Conservation (phyloP, 495 filamentous ascomycete genomes). For the Ramalina peruviana region DNA sequence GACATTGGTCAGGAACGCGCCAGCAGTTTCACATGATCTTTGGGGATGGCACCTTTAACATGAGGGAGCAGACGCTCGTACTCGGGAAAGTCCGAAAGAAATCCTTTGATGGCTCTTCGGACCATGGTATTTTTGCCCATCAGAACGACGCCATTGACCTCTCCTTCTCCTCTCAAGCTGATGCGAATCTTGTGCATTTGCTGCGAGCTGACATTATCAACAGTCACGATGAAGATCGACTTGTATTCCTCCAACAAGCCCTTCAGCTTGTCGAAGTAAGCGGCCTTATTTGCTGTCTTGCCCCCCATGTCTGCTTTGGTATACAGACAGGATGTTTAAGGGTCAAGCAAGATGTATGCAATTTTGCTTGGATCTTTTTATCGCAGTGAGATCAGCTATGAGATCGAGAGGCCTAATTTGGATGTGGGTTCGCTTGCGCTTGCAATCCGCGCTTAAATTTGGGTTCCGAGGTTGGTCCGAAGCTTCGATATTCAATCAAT, state of each 20-base stretch:
- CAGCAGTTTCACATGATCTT: neutral
- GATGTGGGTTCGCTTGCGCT: slow-evolving; percentile 9
- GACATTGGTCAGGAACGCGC: neutral
- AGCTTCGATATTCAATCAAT: neutral
- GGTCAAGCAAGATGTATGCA: slow-evolving; percentile 34
- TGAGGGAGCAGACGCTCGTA: slow-evolving; percentile 92
- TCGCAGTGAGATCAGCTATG: neutral
- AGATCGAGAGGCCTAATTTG: neutral
- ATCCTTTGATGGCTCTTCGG: slow-evolving; percentile 93
- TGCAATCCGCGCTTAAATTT: neutral
- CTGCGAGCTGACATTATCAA: slow-evolving; percentile 94
- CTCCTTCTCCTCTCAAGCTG: slow-evolving; percentile 67
- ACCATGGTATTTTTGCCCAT: slow-evolving; percentile 93
- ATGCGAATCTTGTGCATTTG: slow-evolving; percentile 99
- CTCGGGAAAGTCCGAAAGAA: slow-evolving; percentile 80
- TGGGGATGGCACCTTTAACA: slow-evolving; percentile 53
- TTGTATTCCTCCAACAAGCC: slow-evolving; percentile 78
- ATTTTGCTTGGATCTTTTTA: neutral
- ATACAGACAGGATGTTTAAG: slow-evolving; percentile 98
- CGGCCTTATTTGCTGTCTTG: slow-evolving; percentile 84
- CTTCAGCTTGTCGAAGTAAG: slow-evolving; percentile 99
- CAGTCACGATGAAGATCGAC: slow-evolving; percentile 91
- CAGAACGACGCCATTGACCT: slow-evolving; percentile 61
- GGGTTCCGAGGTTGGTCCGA: neutral
- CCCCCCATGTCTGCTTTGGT: slow-evolving; percentile 98